phyloP scores from a whole-genome alignment of 2,329 filamentous ascomycete genomes.

The Pseudogymnoascus sp. region DNA sequence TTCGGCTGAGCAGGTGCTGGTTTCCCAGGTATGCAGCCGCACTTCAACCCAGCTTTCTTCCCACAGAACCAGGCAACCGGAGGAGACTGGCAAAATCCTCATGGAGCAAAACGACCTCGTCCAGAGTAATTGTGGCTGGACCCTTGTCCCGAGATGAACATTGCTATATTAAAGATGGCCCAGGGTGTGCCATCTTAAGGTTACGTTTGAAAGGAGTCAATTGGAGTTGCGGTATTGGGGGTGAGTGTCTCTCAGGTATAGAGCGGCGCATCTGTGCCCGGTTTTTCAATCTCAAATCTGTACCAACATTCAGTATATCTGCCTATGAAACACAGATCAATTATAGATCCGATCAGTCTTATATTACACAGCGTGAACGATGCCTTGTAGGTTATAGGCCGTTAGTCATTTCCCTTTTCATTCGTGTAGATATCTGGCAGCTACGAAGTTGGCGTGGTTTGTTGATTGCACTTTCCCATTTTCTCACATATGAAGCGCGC shows the following conservation, averaged over 20 bases:
- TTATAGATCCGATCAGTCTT: not conserved
- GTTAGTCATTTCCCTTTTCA: not conserved
- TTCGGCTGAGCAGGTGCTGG: slow-evolving; percentile 34
- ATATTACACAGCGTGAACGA: not conserved
- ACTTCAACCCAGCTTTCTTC: slow-evolving; percentile 71
- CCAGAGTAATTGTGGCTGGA: slow-evolving; percentile 43
- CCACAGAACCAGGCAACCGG: slow-evolving; percentile 39
- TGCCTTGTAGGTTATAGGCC: not conserved
- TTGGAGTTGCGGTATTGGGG: slow-evolving; percentile 18
- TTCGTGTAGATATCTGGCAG: not conserved
- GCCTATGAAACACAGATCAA: not conserved
- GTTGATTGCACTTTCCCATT: not conserved
- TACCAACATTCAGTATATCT: not conserved
- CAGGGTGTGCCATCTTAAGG: not conserved
- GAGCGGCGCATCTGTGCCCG: not conserved
- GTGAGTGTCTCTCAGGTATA: slow-evolving; percentile 4
- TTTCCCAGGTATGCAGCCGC: slow-evolving; percentile 61
- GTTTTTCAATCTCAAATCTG: not conserved
- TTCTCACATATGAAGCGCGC: not conserved
- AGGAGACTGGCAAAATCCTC: slow-evolving; percentile 67
- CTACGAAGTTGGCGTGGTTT: not conserved
- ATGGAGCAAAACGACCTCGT: slow-evolving; percentile 70
- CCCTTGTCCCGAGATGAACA: not conserved
- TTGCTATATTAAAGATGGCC: not conserved
- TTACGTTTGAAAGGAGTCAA: slow-evolving; percentile 18